Base-by-base conservation (phyloP, 2,329 filamentous ascomycete species). In the Pseudogymnoascus sp. region DNA sequence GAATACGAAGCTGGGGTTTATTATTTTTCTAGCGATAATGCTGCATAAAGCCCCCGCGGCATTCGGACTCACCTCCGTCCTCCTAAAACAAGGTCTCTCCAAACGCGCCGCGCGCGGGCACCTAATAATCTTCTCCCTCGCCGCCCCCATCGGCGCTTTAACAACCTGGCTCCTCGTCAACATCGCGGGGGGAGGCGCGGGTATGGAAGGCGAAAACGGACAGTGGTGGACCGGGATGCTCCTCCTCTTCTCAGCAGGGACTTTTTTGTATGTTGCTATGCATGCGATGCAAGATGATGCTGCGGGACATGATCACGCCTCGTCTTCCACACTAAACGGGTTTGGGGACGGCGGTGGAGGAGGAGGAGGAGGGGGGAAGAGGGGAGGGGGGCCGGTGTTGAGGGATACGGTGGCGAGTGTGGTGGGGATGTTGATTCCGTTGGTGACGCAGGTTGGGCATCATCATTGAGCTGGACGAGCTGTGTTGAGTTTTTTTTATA, bases 221-320 rank as follows among this genome's bases (percentile, higher is more conserved):
- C 82, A 85, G 59, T 97, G 91, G 87, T 93, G 90, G 80, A 97
- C 93, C 0, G 95, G 95, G 23, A 91, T 96, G 81, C 78, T 97
- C 46, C 79, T 99, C 7, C 79, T 97, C n/a, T 99, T 99, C 73
- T 96, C 91, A 0, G 95, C 89, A 0, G 95, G 95, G 14, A 99
- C 95, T 0, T 99, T 99, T 73, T 77, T 99, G 89, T 97, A 97
- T 72, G 95, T 99, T 46, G 95, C 95, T 0, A 97, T 97, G 93
- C 95, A 99, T 73, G 92, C 93, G 0, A 96, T 97, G 91, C 90
- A 96, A 73, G 93, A 96, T 71, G 84, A 87, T 21, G 78, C 80
- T 61, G 75, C 76, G 7, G 73, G 77, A 1, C 77, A 82, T 31
- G 75, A 78, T 61, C 75, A 78, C 21, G 21, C 21, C 61, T 70